Conservation (phyloP, 2,329 filamentous ascomycete species). For the Pestalotiopsis sp. region DNA sequence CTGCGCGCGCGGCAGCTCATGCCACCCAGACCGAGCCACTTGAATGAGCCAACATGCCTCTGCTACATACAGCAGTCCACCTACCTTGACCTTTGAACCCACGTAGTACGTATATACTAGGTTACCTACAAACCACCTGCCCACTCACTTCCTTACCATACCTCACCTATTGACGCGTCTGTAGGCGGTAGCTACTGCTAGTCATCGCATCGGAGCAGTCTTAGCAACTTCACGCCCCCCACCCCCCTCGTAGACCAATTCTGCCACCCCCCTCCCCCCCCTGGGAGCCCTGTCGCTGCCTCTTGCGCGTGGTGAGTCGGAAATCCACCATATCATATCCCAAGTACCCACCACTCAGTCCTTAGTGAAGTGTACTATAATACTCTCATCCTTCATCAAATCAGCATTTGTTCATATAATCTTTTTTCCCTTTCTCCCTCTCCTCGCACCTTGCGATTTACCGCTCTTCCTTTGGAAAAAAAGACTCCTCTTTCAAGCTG, state of each 20-base stretch:
- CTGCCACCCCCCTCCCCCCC: background rate
- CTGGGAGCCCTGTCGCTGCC: conserved; percentile 1
- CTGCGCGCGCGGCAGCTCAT: conserved; percentile 9
- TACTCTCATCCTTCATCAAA: conserved; percentile 15
- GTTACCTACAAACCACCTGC: background rate
- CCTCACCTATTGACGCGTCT: conserved; percentile 12
- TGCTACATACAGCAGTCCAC: background rate
- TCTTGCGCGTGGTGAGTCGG: background rate
- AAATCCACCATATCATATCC: conserved; percentile 15
- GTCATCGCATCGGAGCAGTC: conserved; percentile 6
- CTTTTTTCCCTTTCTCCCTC: conserved; percentile 2
- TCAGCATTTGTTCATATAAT: conserved; percentile 16
- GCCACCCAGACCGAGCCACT: background rate
- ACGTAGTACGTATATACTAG: background rate
- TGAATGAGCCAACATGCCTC: background rate
- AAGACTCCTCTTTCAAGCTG: background rate
- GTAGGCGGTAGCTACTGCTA: background rate
- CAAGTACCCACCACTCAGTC: conserved; percentile 16
- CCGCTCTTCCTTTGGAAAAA: conserved; percentile 1
- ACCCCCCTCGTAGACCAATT: background rate
- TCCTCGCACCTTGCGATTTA: conserved; percentile 9
- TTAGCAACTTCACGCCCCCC: conserved; percentile 6
- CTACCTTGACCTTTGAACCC: background rate
- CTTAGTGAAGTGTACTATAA: conserved; percentile 19
- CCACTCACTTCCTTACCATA: background rate